Base-by-base conservation (phyloP, 148 eudicot genomes). In the Chenopodium suecicum region DNA sequence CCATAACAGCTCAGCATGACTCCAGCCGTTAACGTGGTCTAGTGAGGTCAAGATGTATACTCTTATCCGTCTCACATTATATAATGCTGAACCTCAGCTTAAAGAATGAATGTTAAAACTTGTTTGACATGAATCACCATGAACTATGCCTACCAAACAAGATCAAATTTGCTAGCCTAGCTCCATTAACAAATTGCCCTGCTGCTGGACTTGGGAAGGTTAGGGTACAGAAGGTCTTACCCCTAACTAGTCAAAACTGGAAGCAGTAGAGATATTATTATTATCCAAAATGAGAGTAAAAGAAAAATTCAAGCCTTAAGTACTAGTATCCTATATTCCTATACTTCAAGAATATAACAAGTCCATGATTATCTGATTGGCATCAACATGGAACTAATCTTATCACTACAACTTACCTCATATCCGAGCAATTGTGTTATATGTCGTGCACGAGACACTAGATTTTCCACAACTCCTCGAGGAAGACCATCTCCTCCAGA, bases 401-500 rank as follows among this genome's bases (percentile, higher is more conserved):
- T 6, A 46, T 14, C 60, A 78, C 27, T 27, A 29, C 16, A 85
- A 89, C 94, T 86, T 73, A 94, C 98, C 99, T 92, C 99, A 72
- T 89, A 90, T 69, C 97, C 89, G 62, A 82, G 94, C 90, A 96
- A 84, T 88, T 92, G 93, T 75, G 91, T 81, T 73, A 94, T 88
- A 80, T 89, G 94, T 60, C 97, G 95, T 76, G 89, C 91, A 70
- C 83, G 92, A 62, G 93, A 91, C 31, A 97, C 91, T 74, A 90
- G 89, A 88, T 96, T 96, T 85, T 97, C 98, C 78, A 97, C 99
- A 54, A 94, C 94, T 82, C 99, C 99, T 37, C 99, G 95, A 83
- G 99, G 99, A 81, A 97, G 97, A 41, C 99, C 98, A 86, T 94
- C 99, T 82, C 99, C 99, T 79, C 97, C 98, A 84, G 98, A 97